Evolutionary conservation across 139 green algal species (phyloP), one percentile per base, ranked within the genome.

Genomic region (Coelastrella sp.): DNA sequence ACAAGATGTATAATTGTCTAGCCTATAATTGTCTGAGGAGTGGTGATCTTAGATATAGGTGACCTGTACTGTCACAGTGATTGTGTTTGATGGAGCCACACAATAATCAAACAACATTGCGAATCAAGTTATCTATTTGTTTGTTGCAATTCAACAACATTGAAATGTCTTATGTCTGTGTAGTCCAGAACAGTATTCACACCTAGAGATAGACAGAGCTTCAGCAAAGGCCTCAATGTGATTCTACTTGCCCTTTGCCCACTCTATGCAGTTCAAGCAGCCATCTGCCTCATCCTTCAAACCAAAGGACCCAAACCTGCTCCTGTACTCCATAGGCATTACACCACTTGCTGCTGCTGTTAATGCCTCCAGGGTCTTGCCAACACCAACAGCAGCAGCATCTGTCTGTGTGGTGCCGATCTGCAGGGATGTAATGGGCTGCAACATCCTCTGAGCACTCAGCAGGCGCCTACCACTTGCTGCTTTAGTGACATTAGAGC

Each of bases 221-320:
- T n/a, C n/a, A n/a, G n/a, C n/a, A n/a, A n/a, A n/a, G n/a, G n/a
- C n/a, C n/a, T n/a, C n/a, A n/a, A n/a, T n/a, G n/a, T n/a, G n/a
- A n/a, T 0, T 4, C 50, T 81, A 67, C 8, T 32, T 57, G 35
- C 35, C 35, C 50, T 81, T 67, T 13, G 30, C 50, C 73, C 73
- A 81, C 5, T 45, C n/a, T 3, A 48, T 2, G 48, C 73, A 81
- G 50, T 81, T 81, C 27, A 81, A 32, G 50, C 73, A 81, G 15
- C 73, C 73, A 53, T 35, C 32, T 35, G 73, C 32, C 4, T 53
- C 73, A 35, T 6, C 7, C 21, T 30, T 41, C 5, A 34, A 25
- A 0, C 21, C 25, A 35, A 81, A 60, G 5, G 32, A 51, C 3
- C 73, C 73, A 81, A 81, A 81, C 32, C 73, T 45, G 35, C 48